Evolutionary conservation across 177 flowering plant species (phyloP), one percentile per base, ranked within the genome.

Genomic region (Vitis hybrid): DNA sequence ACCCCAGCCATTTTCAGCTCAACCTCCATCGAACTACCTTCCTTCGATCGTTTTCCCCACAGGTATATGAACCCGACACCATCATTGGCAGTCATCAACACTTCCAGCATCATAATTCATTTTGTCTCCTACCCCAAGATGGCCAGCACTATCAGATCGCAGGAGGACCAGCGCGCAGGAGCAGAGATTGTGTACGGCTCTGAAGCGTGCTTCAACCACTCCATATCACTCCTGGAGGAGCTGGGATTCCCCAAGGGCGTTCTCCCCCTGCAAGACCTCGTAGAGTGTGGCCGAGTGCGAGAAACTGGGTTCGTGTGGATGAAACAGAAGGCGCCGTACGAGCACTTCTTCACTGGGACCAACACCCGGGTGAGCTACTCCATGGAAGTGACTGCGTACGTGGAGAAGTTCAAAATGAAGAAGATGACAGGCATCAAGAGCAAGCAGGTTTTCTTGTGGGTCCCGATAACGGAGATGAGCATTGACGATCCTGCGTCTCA

Each of bases 301-400:
- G 90, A 83, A 55, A 94, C 98, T 0, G 99, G 99, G 55, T 94
- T 91, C 62, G 90, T 93, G 16, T 93, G 98, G 99, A 94, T 94
- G 99, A 92, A 85, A 61, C 90, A 78, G 65, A 89, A 81, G 81
- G 80, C 78, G 0, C 94, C 97, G 0, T 86, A 73, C 31, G 90
- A 94, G 79, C 98, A 94, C 66, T 90, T 80, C 77, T 94, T 94
- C 65, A 73, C 2, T 0, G 80, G 67, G 45, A 81, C 86, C 0
- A 84, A 83, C 45, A 87, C 89, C 2, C 84, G 77, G 0, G 97
- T 91, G 20, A 89, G 92, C 73, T 94, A 94, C 55, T 86, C 86
- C 1, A 12, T 55, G 0, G 98, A 94, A 80, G 95, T 94, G 57
- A 94, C 98, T 0, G 90, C 86, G 0, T 93, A 91, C 49, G 79